Percentiles rank a stretch among this genome's conserved stretches.
phyloP scores from a whole-genome alignment of 257 asterid genomes.

The Asclepias syriaca region DNA sequence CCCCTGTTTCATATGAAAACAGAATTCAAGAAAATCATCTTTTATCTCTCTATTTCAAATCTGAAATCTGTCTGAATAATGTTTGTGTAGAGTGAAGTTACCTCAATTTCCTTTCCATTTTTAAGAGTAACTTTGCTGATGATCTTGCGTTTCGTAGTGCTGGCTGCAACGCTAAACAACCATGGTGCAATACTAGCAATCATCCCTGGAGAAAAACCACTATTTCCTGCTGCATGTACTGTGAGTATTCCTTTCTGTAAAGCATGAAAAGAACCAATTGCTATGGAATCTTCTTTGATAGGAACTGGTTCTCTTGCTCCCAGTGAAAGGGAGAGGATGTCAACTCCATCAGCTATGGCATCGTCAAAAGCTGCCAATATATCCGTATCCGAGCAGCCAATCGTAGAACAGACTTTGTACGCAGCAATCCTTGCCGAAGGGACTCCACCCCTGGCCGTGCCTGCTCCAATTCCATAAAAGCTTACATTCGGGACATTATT shows the following conservation, averaged over 20 bases:
- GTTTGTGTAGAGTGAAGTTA: conserved; percentile 8
- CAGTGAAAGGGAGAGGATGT: conserved; percentile 30
- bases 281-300: conserved; percentile 12
- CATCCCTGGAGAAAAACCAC: not conserved
- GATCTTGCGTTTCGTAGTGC: conserved; percentile 34
- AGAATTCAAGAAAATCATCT: not conserved
- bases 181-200: conserved; percentile 37
- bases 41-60: no score
- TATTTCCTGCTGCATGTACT: conserved; percentile 38
- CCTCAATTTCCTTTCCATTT: conserved; percentile 27
- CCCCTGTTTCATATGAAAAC: conserved; percentile 22
- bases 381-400: not conserved
- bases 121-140: conserved; percentile 31
- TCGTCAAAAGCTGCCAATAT: conserved; percentile 42
- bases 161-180: conserved; percentile 38
- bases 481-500: conserved; percentile 18
- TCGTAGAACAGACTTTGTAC: conserved; percentile 11
- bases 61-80: no score
- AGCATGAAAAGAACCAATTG: conserved; percentile 42
- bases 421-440: conserved; percentile 37
- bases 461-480: conserved; percentile 31
- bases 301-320: not conserved
- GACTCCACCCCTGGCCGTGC: conserved; percentile 40
- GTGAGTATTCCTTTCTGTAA: conserved; percentile 28
- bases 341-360: conserved; percentile 50